Conservation (phyloP, 2,329 filamentous ascomycete genomes). For the Trichoderma hamatum region DNA sequence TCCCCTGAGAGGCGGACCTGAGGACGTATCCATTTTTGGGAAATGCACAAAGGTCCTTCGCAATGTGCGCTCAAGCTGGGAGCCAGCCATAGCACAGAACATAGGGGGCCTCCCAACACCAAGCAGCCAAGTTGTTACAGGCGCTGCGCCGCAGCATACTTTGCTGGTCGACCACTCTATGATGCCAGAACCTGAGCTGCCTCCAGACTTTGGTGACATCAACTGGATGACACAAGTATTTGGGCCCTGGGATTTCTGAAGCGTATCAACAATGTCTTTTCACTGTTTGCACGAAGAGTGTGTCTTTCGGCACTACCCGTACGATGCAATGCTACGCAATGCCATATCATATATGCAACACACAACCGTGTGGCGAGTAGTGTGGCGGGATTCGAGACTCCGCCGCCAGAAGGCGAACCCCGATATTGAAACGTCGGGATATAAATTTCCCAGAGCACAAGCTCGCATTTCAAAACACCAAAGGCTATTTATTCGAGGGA, state of each 20-base stretch:
- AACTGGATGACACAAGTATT: conserved; percentile 46
- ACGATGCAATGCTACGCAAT: neutral
- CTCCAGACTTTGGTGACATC: conserved; percentile 41
- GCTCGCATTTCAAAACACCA: too few relatives aligned
- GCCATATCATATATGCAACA: neutral
- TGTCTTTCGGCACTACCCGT: neutral
- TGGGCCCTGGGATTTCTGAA: conserved; percentile 43
- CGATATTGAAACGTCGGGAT: neutral
- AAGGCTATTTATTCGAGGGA: too few relatives aligned
- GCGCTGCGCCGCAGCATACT: conserved; percentile 22
- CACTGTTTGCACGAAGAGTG: neutral
- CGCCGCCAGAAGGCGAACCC: neutral
- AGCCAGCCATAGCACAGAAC: conserved; percentile 39
- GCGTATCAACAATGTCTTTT: neutral
- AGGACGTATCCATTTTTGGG: conserved; percentile 37
- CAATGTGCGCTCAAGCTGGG: conserved; percentile 42
- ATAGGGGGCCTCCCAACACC: conserved; percentile 38
- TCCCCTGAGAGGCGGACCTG: conserved; percentile 35
- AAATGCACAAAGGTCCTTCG: conserved; percentile 43
- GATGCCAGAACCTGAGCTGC: conserved; percentile 31
- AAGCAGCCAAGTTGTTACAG: conserved; percentile 32
- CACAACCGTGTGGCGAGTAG: neutral
- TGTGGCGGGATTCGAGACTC: neutral
- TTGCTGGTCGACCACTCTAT: conserved; percentile 22
- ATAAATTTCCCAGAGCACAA: neutral